Conservation (phyloP, 768 basidiomycete genomes). For the Baorangia bicolor region DNA sequence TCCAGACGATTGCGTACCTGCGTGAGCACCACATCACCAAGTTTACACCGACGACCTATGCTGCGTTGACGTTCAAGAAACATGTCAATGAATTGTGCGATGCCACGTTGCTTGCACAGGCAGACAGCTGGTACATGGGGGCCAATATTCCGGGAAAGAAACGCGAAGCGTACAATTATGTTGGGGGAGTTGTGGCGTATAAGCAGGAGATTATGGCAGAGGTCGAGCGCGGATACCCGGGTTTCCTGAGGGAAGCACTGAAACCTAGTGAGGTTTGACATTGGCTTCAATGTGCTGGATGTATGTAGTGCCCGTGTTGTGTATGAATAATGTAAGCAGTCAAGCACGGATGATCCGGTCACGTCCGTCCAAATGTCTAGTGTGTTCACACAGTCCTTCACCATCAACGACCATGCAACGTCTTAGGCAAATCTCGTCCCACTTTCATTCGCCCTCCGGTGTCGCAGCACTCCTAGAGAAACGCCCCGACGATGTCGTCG, state of each 20-base stretch:
- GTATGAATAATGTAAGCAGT: no score
- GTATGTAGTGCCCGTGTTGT: no score
- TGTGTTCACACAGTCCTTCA: no score
- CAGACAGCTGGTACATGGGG: conserved; percentile 5
- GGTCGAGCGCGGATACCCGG: conserved; percentile 9
- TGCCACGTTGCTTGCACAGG: background rate
- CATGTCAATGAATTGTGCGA: background rate
- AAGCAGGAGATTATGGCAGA: conserved; percentile 3
- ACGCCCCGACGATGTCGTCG: conserved; percentile 74
- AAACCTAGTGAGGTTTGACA: background rate
- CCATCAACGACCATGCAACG: conserved; percentile 49
- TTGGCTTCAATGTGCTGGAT: no score
- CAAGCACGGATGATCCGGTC: no score
- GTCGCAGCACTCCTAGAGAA: conserved; percentile 54
- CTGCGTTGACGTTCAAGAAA: conserved; percentile 11
- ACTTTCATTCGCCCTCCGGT: conserved; percentile 49
- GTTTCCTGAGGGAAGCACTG: conserved; percentile 5
- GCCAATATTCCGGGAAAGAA: conserved; percentile 12
- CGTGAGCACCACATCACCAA: conserved; percentile 12
- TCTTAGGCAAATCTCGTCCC: conserved; percentile 63
- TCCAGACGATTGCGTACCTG: conserved; percentile 9
- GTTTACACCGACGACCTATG: conserved; percentile 8
- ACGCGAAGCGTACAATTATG: conserved; percentile 7
- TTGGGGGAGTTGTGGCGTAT: background rate
- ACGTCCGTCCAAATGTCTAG: no score